These are phyloP conservation scores for Termitomyces sp. DNA, from an alignment of 768 basidiomycete species.

Conservation along the genomic window DNA sequence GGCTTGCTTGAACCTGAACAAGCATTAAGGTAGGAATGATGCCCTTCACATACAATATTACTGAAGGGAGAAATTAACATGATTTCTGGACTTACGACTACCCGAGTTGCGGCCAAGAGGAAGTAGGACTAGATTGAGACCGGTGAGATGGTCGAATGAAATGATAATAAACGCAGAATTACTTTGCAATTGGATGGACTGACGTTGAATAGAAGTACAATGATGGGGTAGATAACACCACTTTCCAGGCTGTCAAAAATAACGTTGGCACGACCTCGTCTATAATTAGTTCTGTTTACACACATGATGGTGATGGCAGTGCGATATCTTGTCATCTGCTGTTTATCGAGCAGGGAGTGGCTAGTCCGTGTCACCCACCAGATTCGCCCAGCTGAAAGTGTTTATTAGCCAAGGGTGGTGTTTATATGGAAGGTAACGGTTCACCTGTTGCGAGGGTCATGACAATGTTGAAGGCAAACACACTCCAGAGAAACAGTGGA, in stretches of 20 bases:
- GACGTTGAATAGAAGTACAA: not conserved
- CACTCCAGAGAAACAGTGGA: not conserved
- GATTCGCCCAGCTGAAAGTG: not conserved
- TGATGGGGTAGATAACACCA: not conserved
- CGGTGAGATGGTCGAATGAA: not conserved
- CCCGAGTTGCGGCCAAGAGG: not conserved
- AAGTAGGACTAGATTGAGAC: not conserved
- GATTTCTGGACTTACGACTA: not conserved
- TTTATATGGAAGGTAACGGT: not conserved
- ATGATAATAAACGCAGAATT: not conserved
- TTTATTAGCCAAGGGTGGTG: not conserved
- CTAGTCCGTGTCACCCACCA: constrained; percentile 1
- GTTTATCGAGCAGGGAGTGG: not conserved
- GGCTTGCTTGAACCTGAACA: not conserved
- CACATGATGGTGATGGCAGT: not conserved
- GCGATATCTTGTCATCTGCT: not conserved
- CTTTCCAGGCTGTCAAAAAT: not conserved
- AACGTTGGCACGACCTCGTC: not conserved
- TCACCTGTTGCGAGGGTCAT: not conserved
- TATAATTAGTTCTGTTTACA: not conserved
- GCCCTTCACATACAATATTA: not conserved
- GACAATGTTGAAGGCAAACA: not conserved
- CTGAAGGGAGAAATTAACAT: not conserved
- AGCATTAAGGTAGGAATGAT: not conserved
- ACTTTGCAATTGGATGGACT: not conserved